phyloP scores from a whole-genome alignment of 1,284 basidiomycete species.

The Apiotrichum brassicae region DNA sequence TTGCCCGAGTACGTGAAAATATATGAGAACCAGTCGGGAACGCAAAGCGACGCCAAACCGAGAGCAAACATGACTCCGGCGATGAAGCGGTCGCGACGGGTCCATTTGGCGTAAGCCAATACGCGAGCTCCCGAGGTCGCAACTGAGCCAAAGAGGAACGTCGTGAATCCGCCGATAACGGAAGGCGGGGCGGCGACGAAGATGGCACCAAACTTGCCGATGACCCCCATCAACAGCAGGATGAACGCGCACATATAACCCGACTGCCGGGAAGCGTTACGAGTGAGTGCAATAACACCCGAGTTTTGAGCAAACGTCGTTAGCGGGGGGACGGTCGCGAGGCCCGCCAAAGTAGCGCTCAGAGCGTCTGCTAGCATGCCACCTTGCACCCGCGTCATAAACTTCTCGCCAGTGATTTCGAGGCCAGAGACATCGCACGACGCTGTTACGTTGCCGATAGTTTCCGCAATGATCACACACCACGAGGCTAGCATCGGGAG shows the following conservation, averaged over 20 bases:
- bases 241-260: constrained; percentile 33
- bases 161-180: constrained; percentile 30
- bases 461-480: constrained; percentile 31
- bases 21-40: constrained; percentile 41
- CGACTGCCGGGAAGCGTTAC: constrained; percentile 27
- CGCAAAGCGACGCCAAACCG: constrained; percentile 59
- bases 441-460: constrained; percentile 31
- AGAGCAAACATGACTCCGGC: constrained; percentile 63
- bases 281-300: constrained; percentile 34
- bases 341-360: constrained; percentile 26
- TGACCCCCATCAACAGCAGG: constrained; percentile 31
- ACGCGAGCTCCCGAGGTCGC: constrained; percentile 63
- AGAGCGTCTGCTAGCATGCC: constrained; percentile 33
- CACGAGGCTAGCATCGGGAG: constrained; percentile 32
- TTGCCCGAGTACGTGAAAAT: constrained; percentile 47
- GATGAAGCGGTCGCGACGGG: constrained; percentile 71
- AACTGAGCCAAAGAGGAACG: constrained; percentile 45
- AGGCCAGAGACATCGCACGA: constrained; percentile 25
- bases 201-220: constrained; percentile 32
- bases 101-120: constrained; percentile 59
- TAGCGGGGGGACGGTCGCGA: constrained; percentile 30
- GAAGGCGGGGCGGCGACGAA: constrained; percentile 26
- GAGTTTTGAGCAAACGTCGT: constrained; percentile 37
- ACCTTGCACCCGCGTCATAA: constrained; percentile 30
- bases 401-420: constrained; percentile 21